phyloP scores from a whole-genome alignment of 2,329 filamentous ascomycete genomes.

The Penicillium sp. region DNA sequence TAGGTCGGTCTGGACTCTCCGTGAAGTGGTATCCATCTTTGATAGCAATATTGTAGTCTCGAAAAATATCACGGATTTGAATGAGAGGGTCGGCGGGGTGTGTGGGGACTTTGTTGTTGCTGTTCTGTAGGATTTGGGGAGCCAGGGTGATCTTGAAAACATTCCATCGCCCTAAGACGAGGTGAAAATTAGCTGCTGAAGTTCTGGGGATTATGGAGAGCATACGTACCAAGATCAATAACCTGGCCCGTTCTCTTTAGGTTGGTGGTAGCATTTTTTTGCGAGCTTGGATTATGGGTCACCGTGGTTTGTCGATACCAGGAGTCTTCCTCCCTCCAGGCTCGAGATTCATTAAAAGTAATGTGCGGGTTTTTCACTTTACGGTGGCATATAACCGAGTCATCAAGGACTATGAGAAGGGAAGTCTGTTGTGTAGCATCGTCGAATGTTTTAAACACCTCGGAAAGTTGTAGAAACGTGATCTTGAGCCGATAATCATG shows the following conservation, averaged over 20 bases:
- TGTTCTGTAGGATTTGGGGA: slow-evolving; percentile 5
- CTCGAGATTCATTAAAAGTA: slow-evolving; percentile 45
- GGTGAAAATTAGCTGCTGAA: slow-evolving; percentile 7
- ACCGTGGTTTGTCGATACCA: slow-evolving; percentile 69
- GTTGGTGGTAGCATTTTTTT: slow-evolving; percentile 42
- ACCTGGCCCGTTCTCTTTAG: slow-evolving; percentile 53
- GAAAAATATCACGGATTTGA: slow-evolving; percentile 56
- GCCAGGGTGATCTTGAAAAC: slow-evolving; percentile 57
- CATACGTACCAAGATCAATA: slow-evolving; percentile 59
- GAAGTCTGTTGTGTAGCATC: slow-evolving; percentile 18
- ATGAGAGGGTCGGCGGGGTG: slow-evolving; percentile 34
- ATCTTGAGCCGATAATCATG: slow-evolving; percentile 47
- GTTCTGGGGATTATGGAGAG: no score
- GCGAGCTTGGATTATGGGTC: slow-evolving; percentile 44
- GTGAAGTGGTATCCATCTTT: slow-evolving; percentile 47
- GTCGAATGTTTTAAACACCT: slow-evolving; percentile 37
- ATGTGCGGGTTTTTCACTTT: slow-evolving; percentile 33
- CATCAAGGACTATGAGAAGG: slow-evolving; percentile 43
- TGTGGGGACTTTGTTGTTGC: slow-evolving; percentile 14
- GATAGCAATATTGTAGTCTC: slow-evolving; percentile 71
- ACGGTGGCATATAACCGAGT: slow-evolving; percentile 49
- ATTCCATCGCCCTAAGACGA: slow-evolving; percentile 60
- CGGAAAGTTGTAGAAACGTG: slow-evolving; percentile 46
- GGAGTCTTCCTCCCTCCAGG: slow-evolving; percentile 58
- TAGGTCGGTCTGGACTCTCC: slow-evolving; percentile 20